Evolutionary conservation across 176 grass and related monocot genomes (phyloP).

Genomic region (Zoysia pacifica): DNA sequence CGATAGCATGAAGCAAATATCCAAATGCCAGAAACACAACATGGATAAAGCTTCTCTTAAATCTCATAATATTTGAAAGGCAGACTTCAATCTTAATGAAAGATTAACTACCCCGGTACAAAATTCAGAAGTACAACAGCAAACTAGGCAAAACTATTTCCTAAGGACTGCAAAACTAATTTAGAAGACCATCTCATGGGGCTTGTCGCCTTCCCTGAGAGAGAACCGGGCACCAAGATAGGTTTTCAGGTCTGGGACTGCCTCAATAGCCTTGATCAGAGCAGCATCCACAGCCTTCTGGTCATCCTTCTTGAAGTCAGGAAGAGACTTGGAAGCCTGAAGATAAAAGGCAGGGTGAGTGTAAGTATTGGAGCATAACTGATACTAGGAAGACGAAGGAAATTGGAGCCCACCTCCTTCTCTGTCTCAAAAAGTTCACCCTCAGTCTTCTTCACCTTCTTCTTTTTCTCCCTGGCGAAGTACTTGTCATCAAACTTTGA

Average conservation of each 20-base stretch:
- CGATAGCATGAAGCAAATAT: background rate
- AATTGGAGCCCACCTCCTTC: slow-evolving; percentile 50
- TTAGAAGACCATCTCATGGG: slow-evolving; percentile 91
- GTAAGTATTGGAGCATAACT: background rate
- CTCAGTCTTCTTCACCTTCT: slow-evolving; percentile 75
- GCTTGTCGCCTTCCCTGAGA: slow-evolving; percentile 88
- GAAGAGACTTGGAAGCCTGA: slow-evolving; percentile 61
- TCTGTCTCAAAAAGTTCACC: slow-evolving; percentile 88
- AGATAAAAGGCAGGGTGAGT: background rate
- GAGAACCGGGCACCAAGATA: slow-evolving; percentile 79
- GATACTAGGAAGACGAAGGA: no score
- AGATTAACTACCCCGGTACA: slow-evolving; percentile 33
- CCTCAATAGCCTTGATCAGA: slow-evolving; percentile 73
- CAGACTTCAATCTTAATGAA: slow-evolving; percentile 33
- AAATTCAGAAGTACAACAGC: slow-evolving; percentile 37
- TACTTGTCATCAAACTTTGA: slow-evolving; percentile 85
- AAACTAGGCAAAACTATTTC: slow-evolving; percentile 43
- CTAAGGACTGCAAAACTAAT: slow-evolving; percentile 18
- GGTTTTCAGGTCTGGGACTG: slow-evolving; percentile 71
- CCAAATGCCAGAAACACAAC: background rate
- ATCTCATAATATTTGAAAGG: slow-evolving; percentile 49
- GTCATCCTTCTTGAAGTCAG: slow-evolving; percentile 78
- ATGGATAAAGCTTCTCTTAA: slow-evolving; percentile 9
- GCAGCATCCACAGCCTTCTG: slow-evolving; percentile 78
- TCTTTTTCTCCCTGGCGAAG: slow-evolving; percentile 85